phyloP scores from a whole-genome alignment of 108 stramenopile species.

The Nannochloropsis gaditana region DNA sequence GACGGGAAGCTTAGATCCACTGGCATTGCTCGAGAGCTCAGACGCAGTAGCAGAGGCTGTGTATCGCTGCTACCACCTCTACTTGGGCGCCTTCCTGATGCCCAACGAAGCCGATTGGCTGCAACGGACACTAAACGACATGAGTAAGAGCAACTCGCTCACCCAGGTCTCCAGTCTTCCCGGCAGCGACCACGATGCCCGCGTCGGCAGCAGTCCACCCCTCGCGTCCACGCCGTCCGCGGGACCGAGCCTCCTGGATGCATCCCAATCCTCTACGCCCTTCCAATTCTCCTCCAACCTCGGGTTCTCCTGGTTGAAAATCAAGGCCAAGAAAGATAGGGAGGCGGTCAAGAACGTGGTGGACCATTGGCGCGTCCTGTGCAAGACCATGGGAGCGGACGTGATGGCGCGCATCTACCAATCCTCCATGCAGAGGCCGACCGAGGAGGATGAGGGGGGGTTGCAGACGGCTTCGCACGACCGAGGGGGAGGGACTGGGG shows the following conservation, averaged over 20 bases:
- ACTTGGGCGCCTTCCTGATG: background rate
- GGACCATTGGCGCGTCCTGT: background rate
- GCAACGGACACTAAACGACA: background rate
- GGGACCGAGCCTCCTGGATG: background rate
- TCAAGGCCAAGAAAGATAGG: background rate
- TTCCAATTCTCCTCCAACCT: constrained; percentile 13
- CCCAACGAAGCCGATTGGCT: constrained; percentile 4
- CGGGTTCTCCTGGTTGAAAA: background rate
- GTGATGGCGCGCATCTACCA: constrained; percentile 2
- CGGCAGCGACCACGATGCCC: too few species aligned
- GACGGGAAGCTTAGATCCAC: background rate
- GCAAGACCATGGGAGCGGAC: background rate
- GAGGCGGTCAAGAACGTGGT: background rate
- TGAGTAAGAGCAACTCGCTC: background rate
- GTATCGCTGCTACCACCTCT: constrained; percentile 11
- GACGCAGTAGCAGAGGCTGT: background rate
- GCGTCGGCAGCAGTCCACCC: too few species aligned
- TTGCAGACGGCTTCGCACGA: background rate
- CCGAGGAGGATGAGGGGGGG: background rate
- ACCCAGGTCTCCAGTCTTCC: background rate
- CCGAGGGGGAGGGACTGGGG: background rate
- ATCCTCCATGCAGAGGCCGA: background rate
- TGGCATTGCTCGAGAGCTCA: background rate
- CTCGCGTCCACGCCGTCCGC: background rate
- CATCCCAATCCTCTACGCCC: background rate